Evolutionary conservation across 2,329 filamentous ascomycete genomes (phyloP).

Genomic region (Verticillium dahliae): DNA sequence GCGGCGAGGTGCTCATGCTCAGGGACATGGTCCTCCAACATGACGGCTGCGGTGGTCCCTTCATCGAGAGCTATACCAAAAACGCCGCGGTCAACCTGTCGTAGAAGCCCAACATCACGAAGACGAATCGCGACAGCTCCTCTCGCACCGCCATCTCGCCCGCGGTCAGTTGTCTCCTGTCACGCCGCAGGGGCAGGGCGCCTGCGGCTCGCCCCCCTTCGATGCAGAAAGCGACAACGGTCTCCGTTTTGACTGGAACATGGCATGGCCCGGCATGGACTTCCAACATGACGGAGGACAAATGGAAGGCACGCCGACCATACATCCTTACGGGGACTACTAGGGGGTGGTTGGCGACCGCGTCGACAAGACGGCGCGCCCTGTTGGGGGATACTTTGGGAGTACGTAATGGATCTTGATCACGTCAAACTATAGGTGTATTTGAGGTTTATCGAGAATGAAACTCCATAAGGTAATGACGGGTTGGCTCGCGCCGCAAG

Average conservation of each 20-base stretch:
- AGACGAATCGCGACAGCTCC: neutral
- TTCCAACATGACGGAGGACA: too few relatives aligned
- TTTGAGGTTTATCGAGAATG: too few relatives aligned
- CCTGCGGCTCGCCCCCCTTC: too few relatives aligned
- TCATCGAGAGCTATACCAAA: slow-evolving; percentile 9
- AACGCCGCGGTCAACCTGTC: neutral
- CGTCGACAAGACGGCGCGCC: too few relatives aligned
- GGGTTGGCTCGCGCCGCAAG: too few relatives aligned
- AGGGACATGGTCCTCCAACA: slow-evolving; percentile 11
- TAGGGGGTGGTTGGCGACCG: too few relatives aligned
- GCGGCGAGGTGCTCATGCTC: slow-evolving; percentile 9
- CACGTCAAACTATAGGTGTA: too few relatives aligned
- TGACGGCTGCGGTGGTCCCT: slow-evolving; percentile 8
- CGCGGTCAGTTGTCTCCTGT: neutral
- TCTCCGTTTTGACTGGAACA: neutral
- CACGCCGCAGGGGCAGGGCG: neutral
- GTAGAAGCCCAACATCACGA: neutral
- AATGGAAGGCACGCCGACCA: too few relatives aligned
- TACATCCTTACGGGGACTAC: too few relatives aligned
- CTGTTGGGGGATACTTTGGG: too few relatives aligned
- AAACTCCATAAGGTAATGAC: too few relatives aligned
- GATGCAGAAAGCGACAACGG: neutral
- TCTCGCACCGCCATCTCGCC: neutral
- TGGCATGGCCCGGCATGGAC: neutral
- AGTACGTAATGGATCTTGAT: too few relatives aligned